Conservation (phyloP, 768 basidiomycete genomes). For the Trametes cinnabarina region DNA sequence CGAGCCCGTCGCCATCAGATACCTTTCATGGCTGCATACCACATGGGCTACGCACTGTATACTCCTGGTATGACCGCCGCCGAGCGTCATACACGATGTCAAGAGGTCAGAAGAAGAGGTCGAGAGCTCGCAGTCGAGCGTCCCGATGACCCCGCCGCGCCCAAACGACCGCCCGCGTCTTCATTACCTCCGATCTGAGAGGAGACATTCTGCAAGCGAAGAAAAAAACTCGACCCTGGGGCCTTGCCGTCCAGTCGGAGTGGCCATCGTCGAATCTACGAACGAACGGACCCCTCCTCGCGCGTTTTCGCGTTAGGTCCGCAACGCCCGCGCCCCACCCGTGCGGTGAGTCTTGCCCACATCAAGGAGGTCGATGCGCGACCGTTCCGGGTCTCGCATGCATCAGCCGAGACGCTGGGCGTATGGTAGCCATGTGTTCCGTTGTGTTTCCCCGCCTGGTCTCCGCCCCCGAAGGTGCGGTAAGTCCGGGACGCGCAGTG, state of each 20-base stretch:
- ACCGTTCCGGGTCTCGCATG: background rate
- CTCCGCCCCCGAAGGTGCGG: too few relatives aligned
- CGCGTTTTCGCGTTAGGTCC: background rate
- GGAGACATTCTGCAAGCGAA: background rate
- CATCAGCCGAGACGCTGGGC: background rate
- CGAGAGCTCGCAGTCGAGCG: background rate
- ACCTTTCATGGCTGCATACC: background rate
- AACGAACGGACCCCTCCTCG: background rate
- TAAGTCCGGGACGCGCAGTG: too few relatives aligned
- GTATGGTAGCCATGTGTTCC: constrained; percentile 17
- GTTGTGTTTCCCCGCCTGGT: too few relatives aligned
- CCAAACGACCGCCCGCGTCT: background rate
- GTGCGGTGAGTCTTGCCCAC: background rate
- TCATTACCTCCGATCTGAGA: background rate
- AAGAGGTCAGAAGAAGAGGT: background rate
- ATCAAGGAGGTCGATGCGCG: background rate
- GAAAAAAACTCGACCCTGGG: too few relatives aligned
- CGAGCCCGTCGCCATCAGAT: background rate
- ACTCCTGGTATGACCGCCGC: background rate
- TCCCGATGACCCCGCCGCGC: too few relatives aligned
- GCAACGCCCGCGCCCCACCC: background rate
- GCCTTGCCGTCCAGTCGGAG: too few relatives aligned
- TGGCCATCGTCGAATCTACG: too few relatives aligned
- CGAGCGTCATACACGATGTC: background rate
- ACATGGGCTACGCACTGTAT: background rate